Base-by-base conservation (phyloP, 108 stramenopile species). In the Ochromonas danica region DNA sequence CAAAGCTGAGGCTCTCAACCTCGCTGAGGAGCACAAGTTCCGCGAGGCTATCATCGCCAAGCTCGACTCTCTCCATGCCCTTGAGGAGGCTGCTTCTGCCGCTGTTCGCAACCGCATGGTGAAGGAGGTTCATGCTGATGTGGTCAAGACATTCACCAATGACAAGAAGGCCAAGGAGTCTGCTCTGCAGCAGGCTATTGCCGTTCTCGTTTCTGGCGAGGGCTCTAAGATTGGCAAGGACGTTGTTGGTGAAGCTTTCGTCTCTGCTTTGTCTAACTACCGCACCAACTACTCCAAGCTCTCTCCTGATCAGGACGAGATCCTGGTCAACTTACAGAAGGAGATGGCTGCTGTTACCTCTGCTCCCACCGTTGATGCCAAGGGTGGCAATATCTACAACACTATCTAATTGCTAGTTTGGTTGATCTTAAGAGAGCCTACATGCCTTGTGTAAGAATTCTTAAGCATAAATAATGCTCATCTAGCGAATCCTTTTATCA, bases 141-240 rank as follows among this genome's bases (percentile, higher is more conserved):
- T 60, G 6, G 28, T 75, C 25, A 10, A 27, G 10, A 27, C 41
- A 14, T 45, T 75, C 31, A 41, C 36, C 36, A 42, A 6, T 10
- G 72, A 75, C 41, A 45, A 33, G 43, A 75, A 75, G 10, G 72
- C 31, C 43, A 75, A 75, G 31, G 72, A 75, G 28, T 3, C n/a
- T 3, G 72, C 72, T 60, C 31, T 75, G 17, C 3, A 45, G 3
- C 31, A 27, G 10, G 72, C 72, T 14, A 75, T 75, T 75, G 72
- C 72, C 27, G 51, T 60, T 75, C 72, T 75, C 25, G 36, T 33
- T 6, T 6, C 31, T 60, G 72, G 72, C 6, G n/a, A 17, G 30
- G 17, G n/a, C 3, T 6, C 45, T 14, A 75, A 75, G 40, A 6
- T 45, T 33, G 72, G 72, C 51, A 75, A 75, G 40, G 72, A 75